Conservation (phyloP, 176 grass and related monocot species). For the Oryza officinalis region DNA sequence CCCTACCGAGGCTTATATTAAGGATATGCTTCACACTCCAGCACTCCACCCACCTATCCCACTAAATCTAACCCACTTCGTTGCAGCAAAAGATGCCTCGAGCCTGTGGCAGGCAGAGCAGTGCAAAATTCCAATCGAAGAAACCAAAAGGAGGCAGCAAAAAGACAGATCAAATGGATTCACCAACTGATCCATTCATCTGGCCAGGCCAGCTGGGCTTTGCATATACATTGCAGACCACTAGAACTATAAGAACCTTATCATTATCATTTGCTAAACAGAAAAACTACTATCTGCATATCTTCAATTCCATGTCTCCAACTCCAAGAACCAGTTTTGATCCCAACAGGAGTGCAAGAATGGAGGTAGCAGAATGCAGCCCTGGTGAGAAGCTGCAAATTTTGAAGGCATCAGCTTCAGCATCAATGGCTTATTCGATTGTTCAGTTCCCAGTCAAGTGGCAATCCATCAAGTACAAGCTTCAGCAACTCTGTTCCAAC, state of each 20-base stretch:
- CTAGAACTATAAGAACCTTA: not conserved
- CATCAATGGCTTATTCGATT: conserved; percentile 7
- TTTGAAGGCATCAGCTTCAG: conserved; percentile 38
- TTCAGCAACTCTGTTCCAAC: conserved; percentile 35
- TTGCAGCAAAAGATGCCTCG: not conserved
- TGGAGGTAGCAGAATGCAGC: conserved; percentile 27
- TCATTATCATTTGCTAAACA: not conserved
- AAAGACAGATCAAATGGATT: not conserved
- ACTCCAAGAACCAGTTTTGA: not conserved
- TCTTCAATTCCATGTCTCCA: not conserved
- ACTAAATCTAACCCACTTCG: not conserved
- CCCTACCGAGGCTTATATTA: not conserved
- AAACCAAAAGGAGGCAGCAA: not conserved
- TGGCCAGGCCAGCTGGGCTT: too few relatives aligned
- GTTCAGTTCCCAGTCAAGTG: conserved; percentile 43
- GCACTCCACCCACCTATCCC: not conserved
- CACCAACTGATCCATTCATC: conserved; percentile 18
- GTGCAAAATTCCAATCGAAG: conserved; percentile 21
- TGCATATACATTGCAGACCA: not conserved
- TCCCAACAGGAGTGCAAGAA: not conserved
- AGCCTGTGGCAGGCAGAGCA: not conserved
- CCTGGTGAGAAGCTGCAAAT: conserved; percentile 36
- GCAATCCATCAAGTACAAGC: conserved; percentile 52
- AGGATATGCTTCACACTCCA: not conserved
- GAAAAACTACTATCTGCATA: not conserved